These are phyloP conservation scores for Fusarium gaditjirri DNA, from an alignment of 2,329 filamentous ascomycete genomes.

Conservation along the genomic window DNA sequence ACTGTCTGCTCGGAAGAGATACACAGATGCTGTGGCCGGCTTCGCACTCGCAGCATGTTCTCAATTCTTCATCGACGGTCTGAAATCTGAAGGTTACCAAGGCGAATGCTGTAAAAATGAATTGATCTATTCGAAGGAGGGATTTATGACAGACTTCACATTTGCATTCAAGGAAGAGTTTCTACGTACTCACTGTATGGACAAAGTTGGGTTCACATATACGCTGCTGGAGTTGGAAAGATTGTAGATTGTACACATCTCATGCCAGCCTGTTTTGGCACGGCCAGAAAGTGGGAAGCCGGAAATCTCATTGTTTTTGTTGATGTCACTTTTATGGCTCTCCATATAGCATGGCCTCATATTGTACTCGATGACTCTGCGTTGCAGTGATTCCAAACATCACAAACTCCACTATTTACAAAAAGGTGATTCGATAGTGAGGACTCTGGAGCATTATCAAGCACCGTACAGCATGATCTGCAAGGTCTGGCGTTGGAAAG, in stretches of 20 bases:
- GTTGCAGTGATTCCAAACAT: too few relatives aligned
- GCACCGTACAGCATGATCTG: background rate
- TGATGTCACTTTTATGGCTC: background rate
- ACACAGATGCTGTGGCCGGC: background rate
- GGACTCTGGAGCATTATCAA: too few relatives aligned
- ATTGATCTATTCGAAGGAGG: rapidly evolving
- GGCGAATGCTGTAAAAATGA: rapidly evolving
- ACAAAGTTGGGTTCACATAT: background rate
- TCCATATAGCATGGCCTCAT: too few relatives aligned
- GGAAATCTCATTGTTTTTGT: rapidly evolving
- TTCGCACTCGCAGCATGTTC: background rate
- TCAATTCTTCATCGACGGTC: background rate
- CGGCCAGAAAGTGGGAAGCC: rapidly evolving
- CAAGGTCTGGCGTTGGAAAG: too few relatives aligned
- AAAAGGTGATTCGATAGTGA: too few relatives aligned
- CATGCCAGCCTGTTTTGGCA: rapidly evolving
- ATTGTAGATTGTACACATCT: rapidly evolving
- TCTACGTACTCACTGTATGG: background rate
- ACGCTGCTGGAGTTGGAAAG: background rate
- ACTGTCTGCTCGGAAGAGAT: background rate
- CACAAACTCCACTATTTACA: too few relatives aligned
- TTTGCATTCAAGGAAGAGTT: background rate
- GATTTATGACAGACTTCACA: background rate
- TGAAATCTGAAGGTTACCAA: rapidly evolving
- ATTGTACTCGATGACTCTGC: too few relatives aligned